Base-by-base conservation (phyloP, 1,139 yeast genomes). In the Yamadazyma dendronema region DNA sequence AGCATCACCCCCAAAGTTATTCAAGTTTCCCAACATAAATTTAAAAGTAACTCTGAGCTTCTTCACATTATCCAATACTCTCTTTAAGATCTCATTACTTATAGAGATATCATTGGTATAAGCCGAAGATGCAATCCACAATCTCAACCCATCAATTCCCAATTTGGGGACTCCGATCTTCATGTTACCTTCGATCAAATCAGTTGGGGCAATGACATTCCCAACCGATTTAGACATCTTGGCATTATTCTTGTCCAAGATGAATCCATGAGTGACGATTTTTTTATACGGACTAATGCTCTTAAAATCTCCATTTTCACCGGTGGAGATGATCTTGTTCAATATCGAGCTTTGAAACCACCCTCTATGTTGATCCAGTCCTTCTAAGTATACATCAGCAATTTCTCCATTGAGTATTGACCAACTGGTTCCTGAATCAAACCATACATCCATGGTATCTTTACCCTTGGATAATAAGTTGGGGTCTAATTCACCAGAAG, bases 361-460 rank as follows among this genome's bases (percentile, higher is more conserved):
- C 0, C 99, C 99, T 43, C 99, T 76, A 56, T 94, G 98, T 59
- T 92, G 99, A 56, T 92, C 99, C 25, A 92, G 79, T 1, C 99
- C 99, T 65, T 92, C 99, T 15, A 90, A 61, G 54, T 88, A 90
- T 12, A 87, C 74, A 56, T 90, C 95, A 0, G 95, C 86, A 9
- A 48, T 45, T 35, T 72, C 52, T 44, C 69, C 68, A 17, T 67
- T 56, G 22, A 88, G 66, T 31, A 79, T 77, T 5, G 82, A 77
- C 98, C 98, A 92, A 25, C 95, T 83, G 1, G 95, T 80, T 0
- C 99, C 99, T 28, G 96, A 86, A 57, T 92, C 99, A 65, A 92
- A 90, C 99, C 99, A 92, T 8, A 92, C 98, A 61, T 92, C 99
- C 90, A 92, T 85, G 0, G 98, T 92, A 50, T 94, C 98, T 35